These are phyloP conservation scores for Boehmeria nivea DNA, from an alignment of 306 rosid species.

Conservation along the genomic window DNA sequence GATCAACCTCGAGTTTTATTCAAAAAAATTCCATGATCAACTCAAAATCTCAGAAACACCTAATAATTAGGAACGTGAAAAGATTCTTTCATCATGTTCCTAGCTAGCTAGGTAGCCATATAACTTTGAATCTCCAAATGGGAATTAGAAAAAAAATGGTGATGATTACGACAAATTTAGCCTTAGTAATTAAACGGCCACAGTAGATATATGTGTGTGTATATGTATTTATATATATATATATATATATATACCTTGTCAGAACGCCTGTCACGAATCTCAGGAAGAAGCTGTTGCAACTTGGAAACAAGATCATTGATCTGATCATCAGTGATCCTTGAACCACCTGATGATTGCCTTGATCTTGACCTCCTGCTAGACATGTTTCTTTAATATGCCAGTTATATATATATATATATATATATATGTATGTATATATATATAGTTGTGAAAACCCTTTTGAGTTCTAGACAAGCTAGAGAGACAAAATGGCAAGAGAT, in stretches of 20 bases:
- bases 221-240: neutral
- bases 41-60: too few species aligned
- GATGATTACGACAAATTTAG: too few species aligned
- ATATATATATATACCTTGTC: constrained; percentile 53
- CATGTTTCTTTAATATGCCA: constrained; percentile 27
- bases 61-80: too few species aligned
- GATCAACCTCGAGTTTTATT: too few species aligned
- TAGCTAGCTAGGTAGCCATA: too few species aligned
- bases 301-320: constrained; percentile 89
- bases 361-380: constrained; percentile 68
- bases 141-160: too few species aligned
- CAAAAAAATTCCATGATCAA: too few species aligned
- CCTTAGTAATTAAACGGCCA: too few species aligned
- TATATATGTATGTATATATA: neutral
- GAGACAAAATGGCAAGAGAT: neutral
- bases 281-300: constrained; percentile 92
- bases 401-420: neutral
- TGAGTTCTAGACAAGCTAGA: neutral
- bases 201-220: too few species aligned
- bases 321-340: constrained; percentile 93
- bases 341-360: constrained; percentile 61
- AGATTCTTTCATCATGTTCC: too few species aligned
- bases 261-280: constrained; percentile 69
- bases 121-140: too few species aligned
- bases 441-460: neutral